A percentile compares a stretch with the other conserved stretches of the same genome.
These are phyloP conservation scores for Forsythia suspensa DNA, from an alignment of 257 asterid species.

Conservation along the genomic window DNA sequence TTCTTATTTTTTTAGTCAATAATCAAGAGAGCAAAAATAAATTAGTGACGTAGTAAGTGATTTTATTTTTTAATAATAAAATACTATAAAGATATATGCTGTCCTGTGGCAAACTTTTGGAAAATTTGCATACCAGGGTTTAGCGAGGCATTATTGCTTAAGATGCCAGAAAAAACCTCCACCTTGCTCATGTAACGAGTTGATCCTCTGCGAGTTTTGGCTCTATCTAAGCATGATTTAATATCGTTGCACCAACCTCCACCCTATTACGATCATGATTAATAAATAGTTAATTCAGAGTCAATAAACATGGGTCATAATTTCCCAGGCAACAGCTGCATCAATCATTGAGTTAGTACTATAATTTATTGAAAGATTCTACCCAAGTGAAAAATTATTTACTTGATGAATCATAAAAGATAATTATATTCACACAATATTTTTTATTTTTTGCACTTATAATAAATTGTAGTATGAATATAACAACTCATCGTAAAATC, in stretches of 20 bases:
- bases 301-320: constrained; percentile 1
- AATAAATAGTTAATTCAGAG: not conserved
- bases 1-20: not conserved
- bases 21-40: not conserved
- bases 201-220: constrained; percentile 76
- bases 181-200: constrained; percentile 59
- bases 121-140: constrained; percentile 63
- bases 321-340: not conserved
- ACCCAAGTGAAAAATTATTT: not conserved
- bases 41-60: not conserved
- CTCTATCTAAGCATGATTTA: constrained; percentile 72
- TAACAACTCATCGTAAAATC: too few relatives aligned
- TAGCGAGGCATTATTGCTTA: constrained; percentile 69
- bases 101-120: not conserved
- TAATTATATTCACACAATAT: too few relatives aligned
- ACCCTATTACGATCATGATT: constrained; percentile 47
- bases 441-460: too few relatives aligned
- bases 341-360: constrained; percentile 10
- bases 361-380: not conserved
- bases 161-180: constrained; percentile 72
- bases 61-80: not conserved
- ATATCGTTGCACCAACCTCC: constrained; percentile 98
- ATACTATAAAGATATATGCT: not conserved
- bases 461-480: too few relatives aligned
- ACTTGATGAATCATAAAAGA: not conserved